A percentile compares a stretch with the other conserved stretches of the same genome.
Conservation (phyloP, 768 basidiomycete genomes). For the Lactifluus echinatus region DNA sequence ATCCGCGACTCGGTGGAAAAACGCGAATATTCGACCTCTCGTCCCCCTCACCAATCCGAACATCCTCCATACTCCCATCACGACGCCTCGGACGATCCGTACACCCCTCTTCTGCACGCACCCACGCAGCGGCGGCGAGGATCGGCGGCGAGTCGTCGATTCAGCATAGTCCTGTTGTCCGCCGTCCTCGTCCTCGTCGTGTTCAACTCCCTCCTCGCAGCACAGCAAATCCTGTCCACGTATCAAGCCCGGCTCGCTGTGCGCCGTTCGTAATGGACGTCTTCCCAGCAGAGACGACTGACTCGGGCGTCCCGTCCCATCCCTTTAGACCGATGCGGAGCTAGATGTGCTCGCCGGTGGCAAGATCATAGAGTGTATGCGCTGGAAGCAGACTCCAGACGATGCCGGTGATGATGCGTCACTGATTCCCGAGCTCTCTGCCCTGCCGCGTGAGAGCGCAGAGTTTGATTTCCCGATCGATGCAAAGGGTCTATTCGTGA, state of each 20-base stretch:
- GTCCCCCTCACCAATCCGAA: neutral
- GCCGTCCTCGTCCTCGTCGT: neutral
- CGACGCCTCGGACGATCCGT: neutral
- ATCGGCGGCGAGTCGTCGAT: neutral
- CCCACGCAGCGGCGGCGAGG: neutral
- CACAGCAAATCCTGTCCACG: neutral
- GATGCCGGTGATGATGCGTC: neutral
- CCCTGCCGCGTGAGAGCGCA: neutral
- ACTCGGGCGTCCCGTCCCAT: neutral
- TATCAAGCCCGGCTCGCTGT: neutral
- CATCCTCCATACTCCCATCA: neutral
- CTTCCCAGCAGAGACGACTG: neutral
- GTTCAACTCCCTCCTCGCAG: neutral
- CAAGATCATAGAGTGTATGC: neutral
- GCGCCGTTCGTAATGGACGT: neutral
- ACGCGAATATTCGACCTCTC: neutral
- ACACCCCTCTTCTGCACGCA: neutral
- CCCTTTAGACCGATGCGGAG: neutral
- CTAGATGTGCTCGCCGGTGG: neutral
- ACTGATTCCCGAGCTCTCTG: neutral
- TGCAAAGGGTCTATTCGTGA: neutral
- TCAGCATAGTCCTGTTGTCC: neutral
- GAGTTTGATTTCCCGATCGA: constrained; percentile 5
- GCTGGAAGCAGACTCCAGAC: neutral
- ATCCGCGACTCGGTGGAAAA: neutral